These are phyloP conservation scores for Iberis pinnata DNA, from an alignment of 345 rosid species.

Conservation along the genomic window DNA sequence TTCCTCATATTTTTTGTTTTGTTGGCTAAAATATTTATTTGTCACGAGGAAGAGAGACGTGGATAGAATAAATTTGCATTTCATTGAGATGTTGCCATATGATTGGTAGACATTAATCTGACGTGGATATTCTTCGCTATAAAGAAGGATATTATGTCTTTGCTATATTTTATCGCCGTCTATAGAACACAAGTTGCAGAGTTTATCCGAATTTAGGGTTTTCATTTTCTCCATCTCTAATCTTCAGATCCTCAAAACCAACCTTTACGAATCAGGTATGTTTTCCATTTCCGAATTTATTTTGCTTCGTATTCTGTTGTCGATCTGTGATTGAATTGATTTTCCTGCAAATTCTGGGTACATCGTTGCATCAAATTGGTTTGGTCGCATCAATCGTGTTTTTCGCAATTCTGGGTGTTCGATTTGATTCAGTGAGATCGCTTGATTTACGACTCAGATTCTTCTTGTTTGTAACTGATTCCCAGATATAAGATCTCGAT, in stretches of 20 bases:
- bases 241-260: conserved; percentile 13
- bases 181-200: no score
- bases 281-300: neutral
- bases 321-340: conserved; percentile 6
- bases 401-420: no score
- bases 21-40: no score
- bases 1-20: no score
- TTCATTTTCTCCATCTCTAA: neutral
- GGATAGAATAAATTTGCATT: no score
- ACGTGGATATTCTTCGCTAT: no score
- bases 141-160: no score
- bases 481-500: neutral
- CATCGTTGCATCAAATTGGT: neutral
- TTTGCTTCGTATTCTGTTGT: neutral
- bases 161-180: no score
- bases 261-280: conserved; percentile 20
- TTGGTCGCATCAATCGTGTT: no score
- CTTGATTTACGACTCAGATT: neutral
- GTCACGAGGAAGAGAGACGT: no score
- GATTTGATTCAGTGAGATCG: neutral
- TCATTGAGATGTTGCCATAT: no score
- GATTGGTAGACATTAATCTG: no score
- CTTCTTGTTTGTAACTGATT: neutral
- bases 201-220: conserved; percentile 28
- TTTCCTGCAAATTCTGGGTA: neutral